Evolutionary conservation across 768 basidiomycete genomes (phyloP), one percentile per base, ranked within the genome.

Genomic region (Ramaria sp.): DNA sequence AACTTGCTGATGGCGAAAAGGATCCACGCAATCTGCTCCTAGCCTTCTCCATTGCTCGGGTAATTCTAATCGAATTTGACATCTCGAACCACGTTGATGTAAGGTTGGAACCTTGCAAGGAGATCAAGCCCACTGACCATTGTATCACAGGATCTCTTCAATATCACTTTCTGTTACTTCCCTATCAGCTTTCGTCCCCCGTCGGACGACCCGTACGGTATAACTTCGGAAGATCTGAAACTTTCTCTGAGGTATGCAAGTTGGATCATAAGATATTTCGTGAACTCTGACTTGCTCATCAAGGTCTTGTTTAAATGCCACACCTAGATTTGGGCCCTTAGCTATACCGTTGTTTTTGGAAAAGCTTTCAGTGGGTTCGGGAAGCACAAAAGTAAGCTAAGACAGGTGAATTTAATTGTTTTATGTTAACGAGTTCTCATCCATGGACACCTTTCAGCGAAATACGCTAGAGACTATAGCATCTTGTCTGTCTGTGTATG

Each of bases 111-210:
- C 9, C 7, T 31, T 49, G 20, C 48, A 22, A 11, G 20, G 11
- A 17, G 6, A 11, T 52, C 38, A 19, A 51, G 7, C 20, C 57
- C 51, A 13, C 7, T 13, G 42, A 43, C 27, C 27, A 46, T 46
- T n/a, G 43, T 3, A 22, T 27, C 19, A 6, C 62, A 97, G 92
- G 80, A 85, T 52, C 74, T 98, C 49, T 98, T 95, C 72, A 91
- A 97, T 64, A 84, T 97, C 66, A 88, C 86, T 0, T 98, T 94
- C 69, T 98, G 96, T 68, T 99, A 99, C 69, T 99, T 97, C 71
- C 96, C 96, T 0, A 98, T 99, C 56, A 91, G 92, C 0, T 99
- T 96, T 73, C 80, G 88, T 58, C 92, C 95, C 9, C 91, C 94
- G 17, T 87, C 91, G 0, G 85, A 92, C 62, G 93, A 98, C 66